phyloP scores from a whole-genome alignment of 257 asterid genomes.

The Solanum infundibuliforme region DNA sequence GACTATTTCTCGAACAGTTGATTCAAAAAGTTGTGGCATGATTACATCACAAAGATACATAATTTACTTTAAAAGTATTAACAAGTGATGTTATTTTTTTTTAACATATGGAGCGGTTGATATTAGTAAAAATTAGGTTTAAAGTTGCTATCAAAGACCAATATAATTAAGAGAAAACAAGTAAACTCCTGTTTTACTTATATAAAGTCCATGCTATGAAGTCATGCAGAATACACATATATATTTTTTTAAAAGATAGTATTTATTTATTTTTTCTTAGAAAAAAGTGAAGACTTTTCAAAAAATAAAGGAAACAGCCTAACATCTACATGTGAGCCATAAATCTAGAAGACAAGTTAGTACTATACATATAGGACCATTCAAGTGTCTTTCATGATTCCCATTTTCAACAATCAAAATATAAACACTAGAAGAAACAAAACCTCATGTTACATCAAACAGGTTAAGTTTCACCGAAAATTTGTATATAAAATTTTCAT shows the following conservation, averaged over 20 bases:
- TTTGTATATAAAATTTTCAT: no score
- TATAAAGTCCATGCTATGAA: background rate
- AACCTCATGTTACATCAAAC: background rate
- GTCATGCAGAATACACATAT: background rate
- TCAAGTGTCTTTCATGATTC: background rate
- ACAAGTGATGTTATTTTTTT: background rate
- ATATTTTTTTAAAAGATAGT: background rate
- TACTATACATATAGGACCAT: background rate
- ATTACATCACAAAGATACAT: background rate
- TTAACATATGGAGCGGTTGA: background rate
- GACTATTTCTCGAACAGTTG: accelerated
- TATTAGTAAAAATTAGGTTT: background rate
- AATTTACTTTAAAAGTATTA: background rate
- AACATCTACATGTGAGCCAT: background rate
- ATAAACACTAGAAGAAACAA: background rate
- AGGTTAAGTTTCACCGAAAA: no score
- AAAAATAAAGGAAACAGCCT: background rate
- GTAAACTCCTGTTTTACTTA: background rate
- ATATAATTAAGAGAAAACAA: background rate
- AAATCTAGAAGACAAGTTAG: background rate
- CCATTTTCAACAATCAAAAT: background rate
- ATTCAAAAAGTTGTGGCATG: background rate
- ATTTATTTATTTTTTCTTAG: background rate
- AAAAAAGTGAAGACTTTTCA: background rate
- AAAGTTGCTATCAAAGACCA: background rate